Conservation (phyloP, 768 basidiomycete species). For the Tephrocybe rancida region DNA sequence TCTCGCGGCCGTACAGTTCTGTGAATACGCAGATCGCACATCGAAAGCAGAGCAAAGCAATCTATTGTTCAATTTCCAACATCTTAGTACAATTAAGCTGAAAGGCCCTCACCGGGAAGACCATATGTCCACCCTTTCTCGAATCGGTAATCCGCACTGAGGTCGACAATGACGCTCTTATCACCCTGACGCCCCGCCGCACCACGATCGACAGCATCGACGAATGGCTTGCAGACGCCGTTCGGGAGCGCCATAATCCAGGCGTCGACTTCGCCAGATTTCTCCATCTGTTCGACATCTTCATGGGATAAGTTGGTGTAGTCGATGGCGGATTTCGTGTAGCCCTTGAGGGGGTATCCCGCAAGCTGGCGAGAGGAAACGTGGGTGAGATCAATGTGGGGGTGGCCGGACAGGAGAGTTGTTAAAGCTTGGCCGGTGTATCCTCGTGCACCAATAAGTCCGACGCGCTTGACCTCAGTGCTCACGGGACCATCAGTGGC, state of each 20-base stretch:
- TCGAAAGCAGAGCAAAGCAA: slow-evolving; percentile 27
- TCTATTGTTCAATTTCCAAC: slow-evolving; percentile 25
- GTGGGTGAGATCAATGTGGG: slow-evolving; percentile 87
- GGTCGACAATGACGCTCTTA: slow-evolving; percentile 84
- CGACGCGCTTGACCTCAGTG: slow-evolving; percentile 84
- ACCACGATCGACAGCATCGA: slow-evolving; percentile 89
- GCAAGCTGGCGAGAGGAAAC: slow-evolving; percentile 96
- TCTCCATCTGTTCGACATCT: slow-evolving; percentile 90
- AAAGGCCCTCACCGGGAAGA: slow-evolving; percentile 88
- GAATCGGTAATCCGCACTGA: slow-evolving; percentile 95
- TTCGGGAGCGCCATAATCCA: slow-evolving; percentile 99
- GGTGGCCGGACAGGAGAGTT: slow-evolving; percentile 84
- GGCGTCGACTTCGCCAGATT: slow-evolving; percentile 88
- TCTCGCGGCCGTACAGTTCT: slow-evolving; percentile 87
- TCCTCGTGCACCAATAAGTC: slow-evolving; percentile 93
- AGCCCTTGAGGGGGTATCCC: slow-evolving; percentile 76
- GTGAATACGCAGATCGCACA: slow-evolving; percentile 13
- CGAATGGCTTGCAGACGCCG: slow-evolving; percentile 94
- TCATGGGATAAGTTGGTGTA: slow-evolving; percentile 80
- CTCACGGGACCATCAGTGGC: slow-evolving; percentile 38
- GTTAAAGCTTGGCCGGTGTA: slow-evolving; percentile 95
- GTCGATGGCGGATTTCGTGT: slow-evolving; percentile 70
- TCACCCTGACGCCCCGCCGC: slow-evolving; percentile 54
- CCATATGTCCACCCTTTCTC: slow-evolving; percentile 97
- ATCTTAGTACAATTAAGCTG: slow-evolving; percentile 35